These are phyloP conservation scores for Amanita muscaria DNA, from an alignment of 768 basidiomycete genomes.

Conservation along the genomic window DNA sequence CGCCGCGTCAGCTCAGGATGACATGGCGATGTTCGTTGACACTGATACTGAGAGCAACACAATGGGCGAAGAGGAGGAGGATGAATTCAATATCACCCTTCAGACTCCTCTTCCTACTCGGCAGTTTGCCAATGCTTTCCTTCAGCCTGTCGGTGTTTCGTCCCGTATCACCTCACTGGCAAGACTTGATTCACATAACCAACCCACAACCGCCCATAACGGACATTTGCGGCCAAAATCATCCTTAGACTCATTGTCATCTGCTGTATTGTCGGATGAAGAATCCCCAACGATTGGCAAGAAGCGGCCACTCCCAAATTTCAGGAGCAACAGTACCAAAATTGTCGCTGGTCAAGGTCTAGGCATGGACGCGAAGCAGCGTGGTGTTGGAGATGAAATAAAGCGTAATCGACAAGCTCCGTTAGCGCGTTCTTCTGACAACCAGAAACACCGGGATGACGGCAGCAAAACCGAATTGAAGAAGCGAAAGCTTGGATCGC, in stretches of 20 bases:
- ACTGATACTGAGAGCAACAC: conserved; percentile 22
- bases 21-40: conserved; percentile 23
- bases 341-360: not conserved
- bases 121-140: not conserved
- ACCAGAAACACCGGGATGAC: not conserved
- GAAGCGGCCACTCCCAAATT: conserved; percentile 30
- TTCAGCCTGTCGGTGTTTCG: not conserved
- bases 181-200: conserved; percentile 17
- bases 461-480: conserved; percentile 18
- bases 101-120: conserved; percentile 42
- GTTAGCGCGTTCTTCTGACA: not conserved
- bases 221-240: conserved; percentile 28
- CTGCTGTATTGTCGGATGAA: conserved; percentile 22
- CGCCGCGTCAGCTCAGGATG: conserved; percentile 14
- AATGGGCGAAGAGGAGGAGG: conserved; percentile 40
- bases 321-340: conserved; percentile 10
- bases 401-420: conserved; percentile 1
- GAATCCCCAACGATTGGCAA: conserved; percentile 32
- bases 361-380: not conserved
- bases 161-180: conserved; percentile 5
- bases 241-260: conserved; percentile 33
- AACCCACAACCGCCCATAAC: conserved; percentile 30
- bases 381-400: not conserved
- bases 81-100: conserved; percentile 58
- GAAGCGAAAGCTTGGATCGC: conserved; percentile 23